phyloP scores from a whole-genome alignment of 108 stramenopile species.

The Skeletonema costatum region DNA sequence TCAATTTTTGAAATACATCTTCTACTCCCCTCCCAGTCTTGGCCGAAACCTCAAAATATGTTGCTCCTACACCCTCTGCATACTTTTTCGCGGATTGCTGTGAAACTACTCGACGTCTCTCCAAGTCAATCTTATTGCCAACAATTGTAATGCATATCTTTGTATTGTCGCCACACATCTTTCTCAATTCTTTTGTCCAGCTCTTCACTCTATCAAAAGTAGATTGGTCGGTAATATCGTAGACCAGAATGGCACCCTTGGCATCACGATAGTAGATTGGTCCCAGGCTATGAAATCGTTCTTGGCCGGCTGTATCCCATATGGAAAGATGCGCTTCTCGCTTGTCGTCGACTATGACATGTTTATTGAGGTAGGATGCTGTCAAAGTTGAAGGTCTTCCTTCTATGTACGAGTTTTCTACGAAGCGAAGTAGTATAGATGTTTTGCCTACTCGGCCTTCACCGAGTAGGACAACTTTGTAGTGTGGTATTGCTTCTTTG shows the following conservation, averaged over 20 bases:
- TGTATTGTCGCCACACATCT: constrained; percentile 35
- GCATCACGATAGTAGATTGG: constrained; percentile 97
- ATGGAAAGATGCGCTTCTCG: constrained; percentile 56
- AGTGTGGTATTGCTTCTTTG: constrained; percentile 4
- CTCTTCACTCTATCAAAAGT: constrained; percentile 91
- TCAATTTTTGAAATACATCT: constrained; percentile 28
- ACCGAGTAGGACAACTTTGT: constrained; percentile 33
- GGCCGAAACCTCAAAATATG: constrained; percentile 86
- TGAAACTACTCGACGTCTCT: constrained; percentile 18
- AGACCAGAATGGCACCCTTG: constrained; percentile 95
- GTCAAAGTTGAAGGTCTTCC: constrained; percentile 55
- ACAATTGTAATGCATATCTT: constrained; percentile 42
- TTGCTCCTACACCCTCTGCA: constrained; percentile 46
- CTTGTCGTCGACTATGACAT: constrained; percentile 22
- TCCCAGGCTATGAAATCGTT: constrained; percentile 96
- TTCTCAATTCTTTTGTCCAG: constrained; percentile 92
- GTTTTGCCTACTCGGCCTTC: constrained; percentile 67
- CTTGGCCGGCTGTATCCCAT: constrained; percentile 99
- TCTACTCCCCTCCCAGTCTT: constrained; percentile 35
- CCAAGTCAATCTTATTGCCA: constrained; percentile 50
- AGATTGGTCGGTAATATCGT: constrained; percentile 95
- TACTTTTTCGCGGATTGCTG: constrained; percentile 13
- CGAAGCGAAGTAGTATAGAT: constrained; percentile 61
- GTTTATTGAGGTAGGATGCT: constrained; percentile 56
- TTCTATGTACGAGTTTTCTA: constrained; percentile 49